Base-by-base conservation (phyloP, 192 early-diverging fungal species). In the Podila horticola region DNA sequence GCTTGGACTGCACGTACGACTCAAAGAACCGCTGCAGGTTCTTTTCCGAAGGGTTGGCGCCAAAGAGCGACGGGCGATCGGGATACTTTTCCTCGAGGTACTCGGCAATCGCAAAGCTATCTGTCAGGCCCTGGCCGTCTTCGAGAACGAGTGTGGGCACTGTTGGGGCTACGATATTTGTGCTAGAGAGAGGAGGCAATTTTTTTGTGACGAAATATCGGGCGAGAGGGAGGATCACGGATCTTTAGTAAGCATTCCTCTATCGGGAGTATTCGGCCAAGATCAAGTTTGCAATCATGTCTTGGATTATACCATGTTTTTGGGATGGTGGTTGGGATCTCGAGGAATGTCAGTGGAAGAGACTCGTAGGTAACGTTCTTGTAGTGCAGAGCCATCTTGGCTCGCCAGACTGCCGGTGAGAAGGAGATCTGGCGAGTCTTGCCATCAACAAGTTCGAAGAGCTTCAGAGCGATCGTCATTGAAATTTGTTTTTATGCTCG, bases 11-110 rank as follows among this genome's bases (percentile, higher is more conserved):
- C 10, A 72, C 67, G 58, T 84, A 86, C 10, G 85, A 65, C 29
- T 81, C 67, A 48, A 86, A 86, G 64, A 89, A 88, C 15, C 71
- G 58, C 28, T 84, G 83, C 3, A 86, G 30, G 22, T 74, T 82
- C 58, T 83, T 72, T 38, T 81, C 77, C 0, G 77, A 33, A 10
- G 57, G 66, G 5, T 67, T 74, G 10, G 69, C 36, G 13, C 82
- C 74, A 58, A 89, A 87, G 11, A 89, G 30, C 6, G 69, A 81
- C 15, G 86, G 88, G 1, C 74, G 74, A 11, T 87, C 75, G 2
- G 91, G 91, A 60, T 86, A 91, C 15, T 73, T 84, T 31, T 79
- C 79, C 15, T 92, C 91, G 6, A 92, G 75, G 57, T 89, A 91
- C 26, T 85, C 68, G 3, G 89, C 88, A 66, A 92, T 92, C 0